These are phyloP conservation scores for Pestalotiopsis fici DNA, from an alignment of 2,329 filamentous ascomycete genomes.

Conservation along the genomic window DNA sequence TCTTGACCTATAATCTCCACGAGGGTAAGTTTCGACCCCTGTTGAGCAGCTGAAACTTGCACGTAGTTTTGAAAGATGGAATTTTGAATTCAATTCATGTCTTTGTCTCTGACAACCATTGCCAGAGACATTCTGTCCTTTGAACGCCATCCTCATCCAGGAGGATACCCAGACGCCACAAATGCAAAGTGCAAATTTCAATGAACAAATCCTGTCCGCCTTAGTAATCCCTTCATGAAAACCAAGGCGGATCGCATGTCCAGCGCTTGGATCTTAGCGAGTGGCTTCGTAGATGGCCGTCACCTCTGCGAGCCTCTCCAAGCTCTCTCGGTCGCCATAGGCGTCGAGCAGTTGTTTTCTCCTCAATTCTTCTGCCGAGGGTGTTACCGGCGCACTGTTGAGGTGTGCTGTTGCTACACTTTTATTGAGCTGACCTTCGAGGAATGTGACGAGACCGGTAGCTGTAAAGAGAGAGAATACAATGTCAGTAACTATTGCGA, in stretches of 20 bases:
- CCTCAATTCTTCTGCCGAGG: background rate
- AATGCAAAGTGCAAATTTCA: background rate
- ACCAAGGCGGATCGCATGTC: too few relatives aligned
- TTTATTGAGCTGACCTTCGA: background rate
- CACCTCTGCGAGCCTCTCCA: constrained; percentile 10
- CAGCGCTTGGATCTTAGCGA: background rate
- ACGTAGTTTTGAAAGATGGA: background rate
- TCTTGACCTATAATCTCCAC: too few relatives aligned
- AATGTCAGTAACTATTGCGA: background rate
- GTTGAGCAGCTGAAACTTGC: background rate
- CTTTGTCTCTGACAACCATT: background rate
- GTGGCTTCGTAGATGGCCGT: constrained; percentile 11
- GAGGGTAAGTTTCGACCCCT: too few relatives aligned
- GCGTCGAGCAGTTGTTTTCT: constrained; percentile 9
- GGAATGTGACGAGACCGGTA: background rate
- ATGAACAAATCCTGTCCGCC: too few relatives aligned
- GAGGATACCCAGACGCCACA: background rate
- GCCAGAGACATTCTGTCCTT: background rate
- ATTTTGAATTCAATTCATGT: background rate
- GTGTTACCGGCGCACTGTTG: background rate
- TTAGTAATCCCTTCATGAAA: too few relatives aligned
- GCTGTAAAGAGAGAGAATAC: background rate
- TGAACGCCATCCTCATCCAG: background rate
- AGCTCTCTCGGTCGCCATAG: constrained; percentile 11
- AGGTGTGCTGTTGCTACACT: background rate